Percentiles rank a stretch among this genome's conserved stretches.
Evolutionary conservation across 176 grass and related monocot genomes (phyloP).

Genomic region (Oryza glumipatula): DNA sequence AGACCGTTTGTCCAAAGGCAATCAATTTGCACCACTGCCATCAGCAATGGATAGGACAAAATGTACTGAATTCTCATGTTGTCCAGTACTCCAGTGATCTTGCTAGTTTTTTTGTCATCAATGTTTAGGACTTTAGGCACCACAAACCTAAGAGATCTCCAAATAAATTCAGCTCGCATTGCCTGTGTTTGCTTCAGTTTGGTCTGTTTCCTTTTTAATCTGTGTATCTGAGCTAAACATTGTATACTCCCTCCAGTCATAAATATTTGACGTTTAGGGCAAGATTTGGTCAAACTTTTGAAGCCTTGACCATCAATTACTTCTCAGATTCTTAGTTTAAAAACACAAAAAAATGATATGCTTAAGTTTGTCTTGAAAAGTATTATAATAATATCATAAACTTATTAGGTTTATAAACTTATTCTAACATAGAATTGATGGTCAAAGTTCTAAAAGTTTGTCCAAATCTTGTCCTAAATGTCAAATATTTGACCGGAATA

Average conservation of each 20-base stretch:
- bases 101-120: neutral
- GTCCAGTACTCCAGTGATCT: neutral
- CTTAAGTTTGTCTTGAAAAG: no score
- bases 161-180: neutral
- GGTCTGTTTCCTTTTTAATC: slow-evolving; percentile 27
- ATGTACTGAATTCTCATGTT: neutral
- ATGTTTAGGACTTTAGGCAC: neutral
- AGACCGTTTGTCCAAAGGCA: neutral
- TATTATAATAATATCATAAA: no score
- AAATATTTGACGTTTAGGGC: no score
- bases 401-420: no score
- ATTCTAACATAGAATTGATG: no score
- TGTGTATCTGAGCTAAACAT: neutral
- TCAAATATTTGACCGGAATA: no score
- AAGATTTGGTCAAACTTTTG: no score
- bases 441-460: no score
- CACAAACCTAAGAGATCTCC: neutral
- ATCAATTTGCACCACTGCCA: neutral
- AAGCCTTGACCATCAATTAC: no score
- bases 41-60: neutral
- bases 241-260: neutral
- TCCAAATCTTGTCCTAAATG: no score
- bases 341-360: no score
- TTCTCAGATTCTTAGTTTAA: no score
- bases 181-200: neutral